Evolutionary conservation across 139 green algal genomes (phyloP), one percentile per base, ranked within the genome.

Genomic region (Microglena sp.): DNA sequence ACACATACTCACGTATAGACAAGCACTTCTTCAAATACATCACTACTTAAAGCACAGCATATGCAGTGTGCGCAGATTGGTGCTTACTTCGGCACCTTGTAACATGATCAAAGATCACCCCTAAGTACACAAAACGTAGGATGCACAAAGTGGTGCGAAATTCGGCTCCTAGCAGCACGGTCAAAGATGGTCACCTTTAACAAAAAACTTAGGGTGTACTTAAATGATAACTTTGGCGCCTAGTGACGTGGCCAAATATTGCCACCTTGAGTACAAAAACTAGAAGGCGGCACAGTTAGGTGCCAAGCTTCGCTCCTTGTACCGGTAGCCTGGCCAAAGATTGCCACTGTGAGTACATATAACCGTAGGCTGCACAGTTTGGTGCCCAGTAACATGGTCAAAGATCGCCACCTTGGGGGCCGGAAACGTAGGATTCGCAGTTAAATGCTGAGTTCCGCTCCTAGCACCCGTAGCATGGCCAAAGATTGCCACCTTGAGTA

Each of bases 161-260:
- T 24, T 18, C 6, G 18, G 8, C 55, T 43, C 55, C 34, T 29
- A 62, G 28, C 34, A 5, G 8, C 55, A 62, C 55, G 36, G 28
- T 43, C 55, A 62, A 27, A 62, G 28, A 62, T 29, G 36, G 28
- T 27, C 55, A 59, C 50, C 56, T 11, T 18, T 11, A 50, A 53
- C 15, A 50, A 29, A 6, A 45, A 7, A 27, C 22, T 28, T 15
- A 33, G 18, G 5, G 59, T 24, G 27, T 54, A 30, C 59, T 24
- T 36, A 4, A 59, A 27, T 18, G 40, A 50, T 50, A 50, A 50
- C 40, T 50, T 50, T 11, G 40, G 40, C 11, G 40, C 40, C n/a
- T n/a, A n/a, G n/a, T n/a, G n/a, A n/a, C n/a, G n/a, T n/a, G n/a
- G n/a, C n/a, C n/a, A n/a, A n/a, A n/a, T n/a, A n/a, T n/a, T n/a